Percentiles rank a stretch among this genome's conserved stretches.
Conservation (phyloP, 2,329 filamentous ascomycete genomes). For the Colletotrichum australisinense region DNA sequence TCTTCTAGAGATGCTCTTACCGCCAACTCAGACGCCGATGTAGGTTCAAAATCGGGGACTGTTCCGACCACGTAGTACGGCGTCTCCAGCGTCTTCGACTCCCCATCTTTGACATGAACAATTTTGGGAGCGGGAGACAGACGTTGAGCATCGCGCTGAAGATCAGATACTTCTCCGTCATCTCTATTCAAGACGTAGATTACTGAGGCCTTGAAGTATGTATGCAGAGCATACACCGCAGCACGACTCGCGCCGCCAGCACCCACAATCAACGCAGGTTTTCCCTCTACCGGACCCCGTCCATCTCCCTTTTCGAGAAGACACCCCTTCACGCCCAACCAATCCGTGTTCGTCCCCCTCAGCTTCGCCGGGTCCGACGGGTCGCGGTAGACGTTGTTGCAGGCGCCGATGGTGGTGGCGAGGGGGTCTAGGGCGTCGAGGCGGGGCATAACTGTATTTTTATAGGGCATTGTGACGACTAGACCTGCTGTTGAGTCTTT, state of each 20-base stretch:
- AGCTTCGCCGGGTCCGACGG: slow-evolving; percentile 40
- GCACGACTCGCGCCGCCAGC: slow-evolving; percentile 55
- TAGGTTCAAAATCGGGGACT: slow-evolving; percentile 50
- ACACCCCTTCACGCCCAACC: slow-evolving; percentile 52
- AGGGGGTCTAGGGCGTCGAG: slow-evolving; percentile 51
- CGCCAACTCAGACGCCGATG: slow-evolving; percentile 42
- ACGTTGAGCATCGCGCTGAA: slow-evolving; percentile 41
- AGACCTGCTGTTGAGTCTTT: slow-evolving; percentile 42
- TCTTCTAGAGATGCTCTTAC: slow-evolving; percentile 41
- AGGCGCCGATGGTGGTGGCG: slow-evolving; percentile 49
- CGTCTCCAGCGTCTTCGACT: slow-evolving; percentile 38
- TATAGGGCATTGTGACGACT: slow-evolving; percentile 53
- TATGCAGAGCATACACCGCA: slow-evolving; percentile 48
- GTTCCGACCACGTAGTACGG: slow-evolving; percentile 52
- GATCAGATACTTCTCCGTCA: slow-evolving; percentile 41
- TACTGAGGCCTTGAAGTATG: slow-evolving; percentile 40
- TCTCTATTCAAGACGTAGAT: slow-evolving; percentile 53
- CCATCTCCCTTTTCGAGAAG: slow-evolving; percentile 39
- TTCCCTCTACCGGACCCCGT: slow-evolving; percentile 32
- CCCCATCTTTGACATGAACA: slow-evolving; percentile 43
- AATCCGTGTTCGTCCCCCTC: slow-evolving; percentile 55
- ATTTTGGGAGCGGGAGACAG: slow-evolving; percentile 38
- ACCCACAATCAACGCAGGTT: slow-evolving; percentile 50
- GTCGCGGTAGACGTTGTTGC: slow-evolving; percentile 48
- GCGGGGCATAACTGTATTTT: slow-evolving; percentile 47